These are phyloP conservation scores for Clonostachys sp. DNA, from an alignment of 2,329 filamentous ascomycete genomes.

Conservation along the genomic window DNA sequence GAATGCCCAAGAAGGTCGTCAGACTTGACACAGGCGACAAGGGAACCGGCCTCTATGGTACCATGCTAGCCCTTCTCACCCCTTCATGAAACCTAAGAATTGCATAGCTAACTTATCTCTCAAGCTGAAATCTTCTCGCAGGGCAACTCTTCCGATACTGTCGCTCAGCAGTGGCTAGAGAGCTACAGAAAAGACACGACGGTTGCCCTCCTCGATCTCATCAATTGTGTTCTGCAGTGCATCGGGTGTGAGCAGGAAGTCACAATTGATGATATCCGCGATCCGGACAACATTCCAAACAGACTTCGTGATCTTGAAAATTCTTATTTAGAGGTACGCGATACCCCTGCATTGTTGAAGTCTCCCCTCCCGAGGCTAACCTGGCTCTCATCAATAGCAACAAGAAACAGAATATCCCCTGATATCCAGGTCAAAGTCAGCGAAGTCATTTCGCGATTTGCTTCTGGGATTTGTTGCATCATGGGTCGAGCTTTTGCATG, in stretches of 20 bases:
- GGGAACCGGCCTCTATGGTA: constrained; percentile 53
- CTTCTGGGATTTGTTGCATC: constrained; percentile 76
- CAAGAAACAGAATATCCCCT: constrained; percentile 89
- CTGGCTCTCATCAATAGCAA: constrained; percentile 36
- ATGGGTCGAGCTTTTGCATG: constrained; percentile 73
- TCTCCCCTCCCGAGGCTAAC: neutral
- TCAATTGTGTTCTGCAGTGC: constrained; percentile 64
- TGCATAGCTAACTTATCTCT: no score
- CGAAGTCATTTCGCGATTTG: constrained; percentile 71
- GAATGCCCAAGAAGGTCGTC: constrained; percentile 51
- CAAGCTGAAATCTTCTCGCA: constrained; percentile 61
- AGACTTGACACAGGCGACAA: constrained; percentile 46
- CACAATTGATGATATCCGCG: constrained; percentile 77
- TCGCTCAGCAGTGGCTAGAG: constrained; percentile 56
- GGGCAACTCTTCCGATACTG: constrained; percentile 48
- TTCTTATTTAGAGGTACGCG: constrained; percentile 71
- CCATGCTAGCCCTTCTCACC: constrained; percentile 12
- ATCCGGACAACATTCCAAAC: constrained; percentile 80
- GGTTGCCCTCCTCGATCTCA: constrained; percentile 53
- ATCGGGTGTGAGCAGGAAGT: constrained; percentile 80
- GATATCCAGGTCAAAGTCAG: constrained; percentile 74
- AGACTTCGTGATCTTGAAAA: constrained; percentile 81
- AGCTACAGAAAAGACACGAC: constrained; percentile 51
- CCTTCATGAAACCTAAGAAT: constrained; percentile 7
- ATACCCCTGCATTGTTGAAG: constrained; percentile 2